A percentile compares a stretch with the other conserved stretches of the same genome.
phyloP scores from a whole-genome alignment of 495 filamentous ascomycete genomes.

The Jackrogersella multiformis region DNA sequence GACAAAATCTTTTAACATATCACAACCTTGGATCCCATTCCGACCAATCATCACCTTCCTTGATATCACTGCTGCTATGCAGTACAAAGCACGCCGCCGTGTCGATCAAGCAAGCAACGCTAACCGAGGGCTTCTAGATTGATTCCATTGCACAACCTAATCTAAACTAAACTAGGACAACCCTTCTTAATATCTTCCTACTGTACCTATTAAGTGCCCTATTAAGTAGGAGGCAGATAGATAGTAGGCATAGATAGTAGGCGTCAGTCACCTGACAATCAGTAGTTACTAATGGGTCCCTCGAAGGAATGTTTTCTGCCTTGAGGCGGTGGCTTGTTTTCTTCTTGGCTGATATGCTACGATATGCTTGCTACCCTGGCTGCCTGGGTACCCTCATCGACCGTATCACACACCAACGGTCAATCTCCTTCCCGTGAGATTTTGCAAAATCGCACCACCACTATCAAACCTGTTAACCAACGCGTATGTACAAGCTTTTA shows the following conservation, averaged over 20 bases:
- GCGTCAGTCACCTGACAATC: constrained; percentile 30
- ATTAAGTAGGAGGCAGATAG: too few relatives aligned
- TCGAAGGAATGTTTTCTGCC: constrained; percentile 17
- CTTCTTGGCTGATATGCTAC: neutral
- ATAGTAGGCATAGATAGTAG: too few relatives aligned
- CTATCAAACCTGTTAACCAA: neutral
- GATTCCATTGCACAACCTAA: constrained; percentile 17
- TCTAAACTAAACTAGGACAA: neutral
- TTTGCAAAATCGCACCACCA: neutral
- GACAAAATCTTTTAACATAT: constrained; percentile 14
- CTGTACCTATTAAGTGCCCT: neutral
- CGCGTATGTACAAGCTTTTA: neutral
- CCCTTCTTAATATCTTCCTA: neutral
- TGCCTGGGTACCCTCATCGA: neutral
- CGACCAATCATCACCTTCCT: constrained; percentile 28
- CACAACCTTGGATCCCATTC: neutral
- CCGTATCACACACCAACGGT: neutral
- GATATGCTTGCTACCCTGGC: too few relatives aligned
- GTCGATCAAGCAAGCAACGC: neutral
- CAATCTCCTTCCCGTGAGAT: neutral
- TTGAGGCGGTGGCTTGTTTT: constrained; percentile 4
- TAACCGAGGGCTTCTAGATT: constrained; percentile 24
- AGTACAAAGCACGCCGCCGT: too few relatives aligned
- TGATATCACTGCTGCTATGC: constrained; percentile 36
- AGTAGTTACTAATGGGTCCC: neutral